Evolutionary conservation across 1,139 yeast species (phyloP).

Genomic region (Suhomyces taliae): DNA sequence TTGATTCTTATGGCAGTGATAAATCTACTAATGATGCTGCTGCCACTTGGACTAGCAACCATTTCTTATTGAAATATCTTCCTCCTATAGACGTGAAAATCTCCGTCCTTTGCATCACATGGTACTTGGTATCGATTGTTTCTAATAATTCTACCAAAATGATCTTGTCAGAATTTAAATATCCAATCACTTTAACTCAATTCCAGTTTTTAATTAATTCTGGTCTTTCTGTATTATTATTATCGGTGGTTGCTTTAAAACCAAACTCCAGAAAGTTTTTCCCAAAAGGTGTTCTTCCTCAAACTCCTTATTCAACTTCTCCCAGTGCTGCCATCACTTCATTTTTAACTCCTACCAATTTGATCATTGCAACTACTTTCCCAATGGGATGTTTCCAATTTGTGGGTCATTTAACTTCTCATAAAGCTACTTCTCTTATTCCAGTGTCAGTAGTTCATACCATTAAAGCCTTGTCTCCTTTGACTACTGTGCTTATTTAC

Average conservation of each 20-base stretch:
- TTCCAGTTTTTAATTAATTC: slow-evolving; percentile 77
- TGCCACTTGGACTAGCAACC: not conserved
- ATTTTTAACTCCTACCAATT: slow-evolving; percentile 53
- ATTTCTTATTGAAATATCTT: slow-evolving; percentile 7
- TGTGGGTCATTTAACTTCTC: slow-evolving; percentile 84
- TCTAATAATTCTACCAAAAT: slow-evolving; percentile 80
- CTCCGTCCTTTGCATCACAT: slow-evolving; percentile 54
- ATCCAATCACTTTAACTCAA: slow-evolving; percentile 85
- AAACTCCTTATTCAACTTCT: slow-evolving; percentile 16
- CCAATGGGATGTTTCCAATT: slow-evolving; percentile 96
- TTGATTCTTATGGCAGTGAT: too few species aligned
- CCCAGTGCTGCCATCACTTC: slow-evolving; percentile 24
- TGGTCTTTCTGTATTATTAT: slow-evolving; percentile 42
- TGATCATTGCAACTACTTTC: slow-evolving; percentile 64
- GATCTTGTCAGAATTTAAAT: slow-evolving; percentile 64
- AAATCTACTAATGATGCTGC: not conserved
- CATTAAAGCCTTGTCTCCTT: slow-evolving; percentile 84
- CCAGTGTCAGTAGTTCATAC: slow-evolving; percentile 94
- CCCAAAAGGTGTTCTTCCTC: slow-evolving; percentile 63
- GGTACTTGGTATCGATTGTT: slow-evolving; percentile 83
- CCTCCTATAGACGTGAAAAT: slow-evolving; percentile 35
- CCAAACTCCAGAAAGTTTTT: slow-evolving; percentile 25
- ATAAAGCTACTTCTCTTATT: slow-evolving; percentile 81
- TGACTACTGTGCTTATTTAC: slow-evolving; percentile 82
- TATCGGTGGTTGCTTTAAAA: slow-evolving; percentile 16